Conservation (phyloP, 805 yeast species). For the Sugiyamaella mastotermitis region DNA sequence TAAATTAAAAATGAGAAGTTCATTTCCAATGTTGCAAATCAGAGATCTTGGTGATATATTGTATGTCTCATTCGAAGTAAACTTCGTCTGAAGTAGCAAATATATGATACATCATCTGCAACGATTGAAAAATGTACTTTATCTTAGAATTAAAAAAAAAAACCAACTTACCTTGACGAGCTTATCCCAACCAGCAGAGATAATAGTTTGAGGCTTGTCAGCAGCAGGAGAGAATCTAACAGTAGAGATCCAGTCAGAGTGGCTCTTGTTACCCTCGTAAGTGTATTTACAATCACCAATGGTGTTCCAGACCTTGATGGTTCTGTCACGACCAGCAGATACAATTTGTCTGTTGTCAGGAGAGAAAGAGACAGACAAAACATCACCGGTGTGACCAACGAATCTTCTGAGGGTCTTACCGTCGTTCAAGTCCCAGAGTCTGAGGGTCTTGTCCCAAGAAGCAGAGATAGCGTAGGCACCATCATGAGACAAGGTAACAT, state of each 20-base stretch:
- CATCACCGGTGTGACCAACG: constrained; percentile 97
- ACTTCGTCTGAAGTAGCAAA: constrained; percentile 96
- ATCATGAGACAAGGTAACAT: constrained; percentile 95
- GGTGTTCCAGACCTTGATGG: constrained; percentile 99
- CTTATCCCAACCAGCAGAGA: constrained; percentile 99
- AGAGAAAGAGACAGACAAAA: constrained; percentile 93
- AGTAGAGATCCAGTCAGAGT: constrained; percentile 98
- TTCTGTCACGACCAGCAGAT: constrained; percentile 98
- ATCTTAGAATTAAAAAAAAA: constrained; percentile 7
- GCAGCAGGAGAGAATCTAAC: constrained; percentile 89
- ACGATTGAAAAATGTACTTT: constrained; percentile 20
- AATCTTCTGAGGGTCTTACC: constrained; percentile 94
- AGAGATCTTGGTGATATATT: constrained; percentile 96
- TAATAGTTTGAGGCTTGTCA: constrained; percentile 60
- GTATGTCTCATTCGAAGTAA: constrained; percentile 87
- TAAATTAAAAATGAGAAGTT: background rate
- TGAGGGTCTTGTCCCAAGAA: constrained; percentile 99
- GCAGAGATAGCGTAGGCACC: constrained; percentile 97
- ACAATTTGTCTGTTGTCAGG: constrained; percentile 96
- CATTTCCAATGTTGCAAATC: constrained; percentile 37
- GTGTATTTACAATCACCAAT: constrained; percentile 95
- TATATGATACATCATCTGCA: constrained; percentile 72
- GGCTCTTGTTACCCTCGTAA: constrained; percentile 62
- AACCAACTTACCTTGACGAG: constrained; percentile 97
- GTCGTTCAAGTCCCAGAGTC: constrained; percentile 94